phyloP scores from a whole-genome alignment of 2,329 filamentous ascomycete species.

The Penicillium capsulatum region DNA sequence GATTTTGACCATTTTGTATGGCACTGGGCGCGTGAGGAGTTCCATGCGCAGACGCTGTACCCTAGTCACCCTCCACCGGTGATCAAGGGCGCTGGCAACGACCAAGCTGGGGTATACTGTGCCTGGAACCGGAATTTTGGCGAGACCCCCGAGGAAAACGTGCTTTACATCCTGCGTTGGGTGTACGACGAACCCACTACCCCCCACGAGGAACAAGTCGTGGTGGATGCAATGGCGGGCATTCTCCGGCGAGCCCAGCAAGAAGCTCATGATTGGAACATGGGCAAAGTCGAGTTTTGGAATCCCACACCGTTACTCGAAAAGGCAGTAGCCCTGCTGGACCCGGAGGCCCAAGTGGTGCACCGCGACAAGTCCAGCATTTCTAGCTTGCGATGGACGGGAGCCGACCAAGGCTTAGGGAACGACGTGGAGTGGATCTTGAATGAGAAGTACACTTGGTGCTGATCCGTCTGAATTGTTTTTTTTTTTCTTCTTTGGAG shows the following conservation, averaged over 20 bases:
- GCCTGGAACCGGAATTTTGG: slow-evolving; percentile 42
- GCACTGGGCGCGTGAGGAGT: slow-evolving; percentile 79
- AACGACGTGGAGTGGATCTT: slow-evolving; percentile 44
- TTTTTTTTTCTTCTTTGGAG: slow-evolving; percentile 8
- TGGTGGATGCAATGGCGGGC: slow-evolving; percentile 54
- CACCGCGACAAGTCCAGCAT: slow-evolving; percentile 47
- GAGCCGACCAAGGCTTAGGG: slow-evolving; percentile 34
- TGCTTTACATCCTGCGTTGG: slow-evolving; percentile 43
- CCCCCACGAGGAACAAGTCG: slow-evolving; percentile 45
- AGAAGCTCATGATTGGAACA: slow-evolving; percentile 68
- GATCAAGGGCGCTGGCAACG: slow-evolving; percentile 67
- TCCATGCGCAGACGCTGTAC: slow-evolving; percentile 63
- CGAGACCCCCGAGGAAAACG: slow-evolving; percentile 33
- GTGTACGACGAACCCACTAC: slow-evolving; percentile 40
- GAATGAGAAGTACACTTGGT: slow-evolving; percentile 51
- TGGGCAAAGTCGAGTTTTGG: slow-evolving; percentile 73
- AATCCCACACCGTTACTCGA: slow-evolving; percentile 62
- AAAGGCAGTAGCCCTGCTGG: slow-evolving; percentile 39
- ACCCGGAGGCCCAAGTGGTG: slow-evolving; percentile 38
- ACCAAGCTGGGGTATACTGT: slow-evolving; percentile 37
- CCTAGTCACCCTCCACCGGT: slow-evolving; percentile 47
- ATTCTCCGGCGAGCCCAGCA: slow-evolving; percentile 64
- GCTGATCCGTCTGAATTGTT: slow-evolving; percentile 27
- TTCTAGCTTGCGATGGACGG: slow-evolving; percentile 46
- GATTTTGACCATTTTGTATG: slow-evolving; percentile 65